Evolutionary conservation across 1,284 basidiomycete genomes (phyloP).

Genomic region (Tremellales sp.): DNA sequence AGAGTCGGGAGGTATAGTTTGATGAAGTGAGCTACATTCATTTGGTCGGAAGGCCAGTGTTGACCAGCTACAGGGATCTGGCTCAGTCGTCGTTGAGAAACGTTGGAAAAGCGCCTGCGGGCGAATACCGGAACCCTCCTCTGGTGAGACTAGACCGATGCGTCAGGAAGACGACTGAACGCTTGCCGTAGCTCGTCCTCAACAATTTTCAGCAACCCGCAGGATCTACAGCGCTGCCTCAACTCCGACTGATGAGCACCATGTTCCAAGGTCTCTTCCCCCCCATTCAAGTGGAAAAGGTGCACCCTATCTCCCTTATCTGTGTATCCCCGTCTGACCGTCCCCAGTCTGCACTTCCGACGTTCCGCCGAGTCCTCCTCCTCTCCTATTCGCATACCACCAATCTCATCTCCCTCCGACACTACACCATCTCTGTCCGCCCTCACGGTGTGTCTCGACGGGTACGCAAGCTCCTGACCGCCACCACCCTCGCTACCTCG

Average conservation of each 20-base stretch:
- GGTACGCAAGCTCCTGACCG: conserved; percentile 75
- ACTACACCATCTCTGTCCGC: conserved; percentile 93
- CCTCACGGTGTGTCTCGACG: conserved; percentile 89
- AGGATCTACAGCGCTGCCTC: conserved; percentile 46
- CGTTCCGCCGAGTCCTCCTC: conserved; percentile 85
- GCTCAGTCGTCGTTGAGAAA: conserved; percentile 43
- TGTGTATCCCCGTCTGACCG: conserved; percentile 58
- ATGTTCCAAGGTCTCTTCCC: conserved; percentile 56
- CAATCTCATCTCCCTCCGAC: conserved; percentile 86
- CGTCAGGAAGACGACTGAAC: not conserved
- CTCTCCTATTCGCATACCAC: conserved; percentile 84
- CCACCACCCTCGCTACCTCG: conserved; percentile 43
- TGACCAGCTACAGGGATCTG: conserved; percentile 32
- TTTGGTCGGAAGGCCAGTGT: not conserved
- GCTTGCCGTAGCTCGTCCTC: conserved; percentile 48
- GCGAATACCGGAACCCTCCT: conserved; percentile 49
- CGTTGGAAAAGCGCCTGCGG: conserved; percentile 45
- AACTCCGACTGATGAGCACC: conserved; percentile 53
- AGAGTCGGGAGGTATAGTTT: conserved; percentile 88
- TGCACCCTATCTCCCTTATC: conserved; percentile 35
- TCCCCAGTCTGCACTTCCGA: conserved; percentile 76
- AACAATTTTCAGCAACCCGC: conserved; percentile 52
- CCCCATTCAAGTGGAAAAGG: conserved; percentile 53
- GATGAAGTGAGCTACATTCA: conserved; percentile 54
- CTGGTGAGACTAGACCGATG: conserved; percentile 28